Percentiles rank a stretch among this genome's conserved stretches.
These are phyloP conservation scores for Cinchona pubescens DNA, from an alignment of 257 asterid species.

Conservation along the genomic window DNA sequence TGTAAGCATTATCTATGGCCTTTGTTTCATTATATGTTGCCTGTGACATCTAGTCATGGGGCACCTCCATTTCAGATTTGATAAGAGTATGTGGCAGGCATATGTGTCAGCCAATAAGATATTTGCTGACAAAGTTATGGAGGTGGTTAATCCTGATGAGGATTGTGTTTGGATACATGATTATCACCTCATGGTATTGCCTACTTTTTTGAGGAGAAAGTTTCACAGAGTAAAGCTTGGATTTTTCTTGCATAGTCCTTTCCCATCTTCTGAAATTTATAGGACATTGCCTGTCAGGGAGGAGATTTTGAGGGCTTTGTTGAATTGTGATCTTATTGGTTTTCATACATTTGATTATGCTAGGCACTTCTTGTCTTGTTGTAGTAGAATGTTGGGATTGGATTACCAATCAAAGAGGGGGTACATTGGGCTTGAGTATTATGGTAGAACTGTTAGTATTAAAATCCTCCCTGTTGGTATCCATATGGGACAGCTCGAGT, in stretches of 20 bases:
- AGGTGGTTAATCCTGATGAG: slow-evolving; percentile 68
- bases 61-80: slow-evolving; percentile 76
- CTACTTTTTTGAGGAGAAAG: slow-evolving; percentile 76
- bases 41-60: slow-evolving; percentile 62
- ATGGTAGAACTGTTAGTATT: slow-evolving; percentile 78
- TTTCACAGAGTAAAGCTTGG: slow-evolving; percentile 62
- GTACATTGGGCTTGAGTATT: slow-evolving; percentile 75
- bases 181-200: slow-evolving; percentile 79
- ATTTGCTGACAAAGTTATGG: slow-evolving; percentile 82
- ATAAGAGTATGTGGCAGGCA: slow-evolving; percentile 63
- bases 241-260: slow-evolving; percentile 72
- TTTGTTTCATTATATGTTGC: slow-evolving; percentile 77
- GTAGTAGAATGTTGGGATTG: slow-evolving; percentile 91
- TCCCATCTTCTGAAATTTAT: slow-evolving; percentile 80
- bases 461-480: slow-evolving; percentile 78
- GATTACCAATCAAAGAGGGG: slow-evolving; percentile 86
- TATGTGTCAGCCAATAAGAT: slow-evolving; percentile 76
- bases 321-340: slow-evolving; percentile 83
- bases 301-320: slow-evolving; percentile 69
- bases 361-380: slow-evolving; percentile 83
- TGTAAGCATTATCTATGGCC: slow-evolving; percentile 89
- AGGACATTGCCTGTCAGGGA: slow-evolving; percentile 84
- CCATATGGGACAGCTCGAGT: slow-evolving; percentile 62
- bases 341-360: slow-evolving; percentile 95
- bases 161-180: slow-evolving; percentile 90